Conservation (phyloP, 2,329 filamentous ascomycete species). For the Trichoderma aggressivum region DNA sequence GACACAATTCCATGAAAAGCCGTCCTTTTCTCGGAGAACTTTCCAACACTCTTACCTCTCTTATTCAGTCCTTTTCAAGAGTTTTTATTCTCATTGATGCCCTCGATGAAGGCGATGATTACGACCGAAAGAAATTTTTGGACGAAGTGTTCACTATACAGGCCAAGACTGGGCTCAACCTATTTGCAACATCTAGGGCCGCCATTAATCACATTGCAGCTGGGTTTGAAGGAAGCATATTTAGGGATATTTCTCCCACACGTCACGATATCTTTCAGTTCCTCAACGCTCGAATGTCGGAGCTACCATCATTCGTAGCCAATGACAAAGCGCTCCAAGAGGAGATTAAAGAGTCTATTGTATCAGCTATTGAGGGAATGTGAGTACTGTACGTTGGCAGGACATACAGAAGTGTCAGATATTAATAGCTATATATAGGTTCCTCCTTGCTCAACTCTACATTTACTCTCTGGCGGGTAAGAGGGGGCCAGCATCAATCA, state of each 20-base stretch:
- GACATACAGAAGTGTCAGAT: no score
- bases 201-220: not conserved
- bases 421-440: not conserved
- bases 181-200: not conserved
- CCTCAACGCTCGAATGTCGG: not conserved
- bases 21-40: not conserved
- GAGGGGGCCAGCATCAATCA: not conserved
- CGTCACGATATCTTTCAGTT: not conserved
- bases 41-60: not conserved
- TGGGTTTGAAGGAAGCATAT: not conserved
- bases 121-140: not conserved
- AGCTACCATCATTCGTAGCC: not conserved
- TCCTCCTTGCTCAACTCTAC: conserved; percentile 2
- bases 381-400: not conserved
- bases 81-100: conserved; percentile 6
- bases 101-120: not conserved
- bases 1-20: not conserved
- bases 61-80: not conserved
- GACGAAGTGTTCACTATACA: not conserved
- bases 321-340: not conserved
- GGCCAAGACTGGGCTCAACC: not conserved
- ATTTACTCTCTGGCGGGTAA: not conserved
- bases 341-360: not conserved
- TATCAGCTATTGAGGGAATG: not conserved
- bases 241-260: not conserved